phyloP scores from a whole-genome alignment of 805 yeast species.

The Kazachstania viticola region DNA sequence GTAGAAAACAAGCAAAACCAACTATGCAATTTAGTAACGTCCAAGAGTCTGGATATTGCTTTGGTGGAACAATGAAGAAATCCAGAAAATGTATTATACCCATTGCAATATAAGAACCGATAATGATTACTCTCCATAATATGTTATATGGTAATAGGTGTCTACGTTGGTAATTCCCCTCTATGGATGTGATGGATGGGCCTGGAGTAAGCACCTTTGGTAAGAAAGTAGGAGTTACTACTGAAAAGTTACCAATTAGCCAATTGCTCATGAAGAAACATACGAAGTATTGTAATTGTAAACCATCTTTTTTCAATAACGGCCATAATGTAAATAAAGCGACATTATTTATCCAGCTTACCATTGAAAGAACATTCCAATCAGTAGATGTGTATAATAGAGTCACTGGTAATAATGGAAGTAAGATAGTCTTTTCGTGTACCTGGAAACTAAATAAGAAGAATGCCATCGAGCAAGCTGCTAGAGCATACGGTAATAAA shows the following conservation, averaged over 20 bases:
- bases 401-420: conserved; percentile 80
- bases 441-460: conserved; percentile 89
- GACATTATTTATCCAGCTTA: conserved; percentile 79
- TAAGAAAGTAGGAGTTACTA: conserved; percentile 35
- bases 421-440: conserved; percentile 83
- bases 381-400: conserved; percentile 45
- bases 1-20: conserved; percentile 61
- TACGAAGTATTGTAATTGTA: conserved; percentile 60
- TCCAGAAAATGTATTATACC: conserved; percentile 45
- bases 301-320: conserved; percentile 60
- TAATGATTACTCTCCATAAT: conserved; percentile 40
- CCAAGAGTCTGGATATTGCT: conserved; percentile 72
- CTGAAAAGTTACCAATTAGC: conserved; percentile 57
- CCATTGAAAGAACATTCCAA: conserved; percentile 53
- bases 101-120: conserved; percentile 42
- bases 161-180: conserved; percentile 26
- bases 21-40: conserved; percentile 62
- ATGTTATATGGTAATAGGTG: conserved; percentile 37
- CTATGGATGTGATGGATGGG: conserved; percentile 29
- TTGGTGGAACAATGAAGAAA: conserved; percentile 38
- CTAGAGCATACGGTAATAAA: conserved; percentile 58
- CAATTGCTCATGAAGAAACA: conserved; percentile 59
- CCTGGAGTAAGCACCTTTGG: conserved; percentile 35
- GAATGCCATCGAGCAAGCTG: conserved; percentile 78
- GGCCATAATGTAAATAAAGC: conserved; percentile 87